A percentile compares a stretch with the other conserved stretches of the same genome.
Evolutionary conservation across 768 basidiomycete genomes (phyloP).

Genomic region (Clitopilus passeckerianus): DNA sequence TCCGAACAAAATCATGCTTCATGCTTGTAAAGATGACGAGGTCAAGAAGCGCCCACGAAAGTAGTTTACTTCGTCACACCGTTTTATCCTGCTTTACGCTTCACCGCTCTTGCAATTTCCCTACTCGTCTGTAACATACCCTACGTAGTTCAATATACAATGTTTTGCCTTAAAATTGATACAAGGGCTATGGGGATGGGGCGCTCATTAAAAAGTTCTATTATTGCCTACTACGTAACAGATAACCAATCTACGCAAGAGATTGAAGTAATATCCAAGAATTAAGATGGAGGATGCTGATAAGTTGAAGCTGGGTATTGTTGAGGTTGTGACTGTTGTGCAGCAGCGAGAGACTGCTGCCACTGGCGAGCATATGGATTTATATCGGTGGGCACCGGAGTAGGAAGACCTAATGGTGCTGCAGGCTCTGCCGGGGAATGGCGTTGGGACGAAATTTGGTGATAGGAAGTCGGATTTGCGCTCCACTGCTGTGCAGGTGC

Average conservation of each 20-base stretch:
- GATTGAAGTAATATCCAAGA: background rate
- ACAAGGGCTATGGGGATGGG: too few species aligned
- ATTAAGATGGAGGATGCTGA: background rate
- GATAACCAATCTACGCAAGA: background rate
- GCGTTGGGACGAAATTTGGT: background rate
- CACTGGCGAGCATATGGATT: background rate
- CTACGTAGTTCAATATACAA: too few species aligned
- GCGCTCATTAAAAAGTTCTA: background rate
- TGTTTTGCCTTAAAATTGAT: too few species aligned
- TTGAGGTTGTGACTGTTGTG: background rate
- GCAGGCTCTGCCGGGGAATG: background rate
- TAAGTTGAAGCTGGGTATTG: background rate
- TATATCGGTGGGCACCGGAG: background rate
- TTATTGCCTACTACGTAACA: background rate
- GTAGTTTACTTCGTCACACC: slow-evolving; percentile 12
- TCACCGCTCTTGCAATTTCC: background rate
- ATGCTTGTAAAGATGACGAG: slow-evolving; percentile 84
- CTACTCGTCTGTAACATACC: too few species aligned
- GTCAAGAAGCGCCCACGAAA: slow-evolving; percentile 63
- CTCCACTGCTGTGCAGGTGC: background rate
- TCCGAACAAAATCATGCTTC: slow-evolving; percentile 80
- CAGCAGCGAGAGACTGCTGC: background rate
- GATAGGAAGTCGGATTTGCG: background rate
- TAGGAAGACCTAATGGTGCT: background rate
- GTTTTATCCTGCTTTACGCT: background rate